Percentiles rank a stretch among this genome's conserved stretches.
Evolutionary conservation across 345 rosid species (phyloP).

Genomic region (Kernera saxatilis): DNA sequence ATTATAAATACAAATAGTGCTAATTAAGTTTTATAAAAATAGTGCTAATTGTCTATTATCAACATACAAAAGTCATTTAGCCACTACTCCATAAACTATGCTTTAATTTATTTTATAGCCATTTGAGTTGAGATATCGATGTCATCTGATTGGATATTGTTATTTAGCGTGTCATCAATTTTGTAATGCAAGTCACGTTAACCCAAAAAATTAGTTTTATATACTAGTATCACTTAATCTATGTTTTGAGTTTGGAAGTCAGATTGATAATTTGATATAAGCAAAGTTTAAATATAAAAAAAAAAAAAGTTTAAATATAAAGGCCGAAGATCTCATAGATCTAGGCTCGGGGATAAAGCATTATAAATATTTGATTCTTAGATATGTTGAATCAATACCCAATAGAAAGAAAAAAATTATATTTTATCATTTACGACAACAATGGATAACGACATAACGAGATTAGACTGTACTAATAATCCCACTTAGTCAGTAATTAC

Average conservation of each 20-base stretch:
- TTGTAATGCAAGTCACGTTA: not conserved
- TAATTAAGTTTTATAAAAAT: not conserved
- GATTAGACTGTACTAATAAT: constrained; percentile 3
- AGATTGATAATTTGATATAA: not conserved
- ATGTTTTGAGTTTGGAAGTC: constrained; percentile 19
- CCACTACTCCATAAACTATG: not conserved
- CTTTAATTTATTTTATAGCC: not conserved
- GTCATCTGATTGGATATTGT: constrained; percentile 23
- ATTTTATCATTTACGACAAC: not conserved
- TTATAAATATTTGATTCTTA: not conserved
- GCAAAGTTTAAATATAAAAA: not conserved
- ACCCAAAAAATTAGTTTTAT: not conserved
- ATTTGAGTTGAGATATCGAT: constrained; percentile 24
- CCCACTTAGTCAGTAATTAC: not conserved
- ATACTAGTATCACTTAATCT: not conserved
- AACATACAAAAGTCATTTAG: constrained; percentile 23
- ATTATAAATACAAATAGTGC: not conserved
- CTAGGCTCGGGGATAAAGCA: not conserved
- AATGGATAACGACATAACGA: constrained; percentile 19
- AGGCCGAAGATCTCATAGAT: constrained; percentile 14
- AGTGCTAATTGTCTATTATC: not conserved
- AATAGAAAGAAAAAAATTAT: not conserved
- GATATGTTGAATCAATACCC: not conserved
- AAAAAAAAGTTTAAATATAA: not conserved
- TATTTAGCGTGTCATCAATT: not conserved